These are phyloP conservation scores for Pugionium cornutum DNA, from an alignment of 345 rosid species.

Conservation along the genomic window DNA sequence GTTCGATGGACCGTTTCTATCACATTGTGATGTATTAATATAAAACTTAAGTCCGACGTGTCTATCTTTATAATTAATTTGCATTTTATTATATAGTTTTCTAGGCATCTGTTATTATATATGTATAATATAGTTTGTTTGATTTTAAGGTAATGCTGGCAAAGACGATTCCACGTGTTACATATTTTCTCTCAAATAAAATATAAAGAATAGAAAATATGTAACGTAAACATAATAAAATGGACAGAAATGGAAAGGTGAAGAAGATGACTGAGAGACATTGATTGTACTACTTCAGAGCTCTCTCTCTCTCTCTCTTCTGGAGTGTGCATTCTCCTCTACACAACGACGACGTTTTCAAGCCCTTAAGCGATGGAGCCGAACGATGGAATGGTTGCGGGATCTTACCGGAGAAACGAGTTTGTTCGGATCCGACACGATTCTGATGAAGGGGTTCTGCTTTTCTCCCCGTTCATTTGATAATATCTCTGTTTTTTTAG, in stretches of 20 bases:
- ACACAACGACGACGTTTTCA: constrained; percentile 8
- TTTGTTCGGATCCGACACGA: constrained; percentile 87
- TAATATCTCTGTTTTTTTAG: not conserved
- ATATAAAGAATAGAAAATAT: not conserved
- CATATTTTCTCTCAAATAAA: not conserved
- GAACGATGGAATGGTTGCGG: constrained; percentile 49
- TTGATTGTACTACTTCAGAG: not conserved
- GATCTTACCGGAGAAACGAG: constrained; percentile 81
- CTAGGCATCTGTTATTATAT: not conserved
- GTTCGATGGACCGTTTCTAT: not conserved
- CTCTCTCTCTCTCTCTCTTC: constrained; percentile 4
- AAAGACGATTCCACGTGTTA: constrained; percentile 15
- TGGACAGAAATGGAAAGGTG: constrained; percentile 4
- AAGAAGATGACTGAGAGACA: constrained; percentile 15
- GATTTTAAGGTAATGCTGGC: constrained; percentile 22
- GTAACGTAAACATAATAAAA: constrained; percentile 11
- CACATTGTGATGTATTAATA: constrained; percentile 1
- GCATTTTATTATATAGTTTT: not conserved
- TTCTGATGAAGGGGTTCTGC: constrained; percentile 65
- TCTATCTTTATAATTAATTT: not conserved
- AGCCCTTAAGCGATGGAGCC: constrained; percentile 55
- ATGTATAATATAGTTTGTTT: not conserved
- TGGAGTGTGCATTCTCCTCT: not conserved
- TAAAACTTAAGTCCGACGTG: not conserved
- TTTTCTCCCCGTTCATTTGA: not conserved